Conservation (phyloP, 2,329 filamentous ascomycete genomes). For the Calonectria montana region DNA sequence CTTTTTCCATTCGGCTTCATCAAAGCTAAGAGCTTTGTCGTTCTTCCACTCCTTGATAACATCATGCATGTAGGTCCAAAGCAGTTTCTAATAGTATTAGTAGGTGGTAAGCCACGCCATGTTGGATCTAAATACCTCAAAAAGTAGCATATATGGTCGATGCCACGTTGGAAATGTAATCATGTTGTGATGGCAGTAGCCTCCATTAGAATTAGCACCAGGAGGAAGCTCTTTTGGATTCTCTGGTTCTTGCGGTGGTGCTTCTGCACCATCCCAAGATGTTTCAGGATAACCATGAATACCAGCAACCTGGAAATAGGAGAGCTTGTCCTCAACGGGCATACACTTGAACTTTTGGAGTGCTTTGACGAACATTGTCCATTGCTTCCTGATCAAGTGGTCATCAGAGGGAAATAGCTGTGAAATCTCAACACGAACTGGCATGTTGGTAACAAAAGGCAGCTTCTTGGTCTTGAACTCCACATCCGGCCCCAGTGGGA, state of each 20-base stretch:
- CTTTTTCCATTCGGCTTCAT: neutral
- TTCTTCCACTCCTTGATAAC: neutral
- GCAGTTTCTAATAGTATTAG: neutral
- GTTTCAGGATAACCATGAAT: constrained; percentile 26
- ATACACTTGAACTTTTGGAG: constrained; percentile 18
- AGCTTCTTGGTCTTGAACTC: neutral
- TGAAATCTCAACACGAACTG: neutral
- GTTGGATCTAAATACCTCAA: neutral
- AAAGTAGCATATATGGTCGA: neutral
- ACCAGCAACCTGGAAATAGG: constrained; percentile 26
- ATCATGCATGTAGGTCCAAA: neutral
- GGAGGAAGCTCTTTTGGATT: neutral
- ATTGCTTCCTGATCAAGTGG: neutral
- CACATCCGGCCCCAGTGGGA: neutral
- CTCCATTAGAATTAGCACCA: neutral
- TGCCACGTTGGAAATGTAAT: neutral
- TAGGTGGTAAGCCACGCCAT: too few species aligned
- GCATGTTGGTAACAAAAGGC: neutral
- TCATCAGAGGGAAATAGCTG: neutral
- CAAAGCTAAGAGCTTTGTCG: neutral
- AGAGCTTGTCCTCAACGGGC: constrained; percentile 19
- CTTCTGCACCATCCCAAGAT: constrained; percentile 5
- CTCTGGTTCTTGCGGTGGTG: neutral
- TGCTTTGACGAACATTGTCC: constrained; percentile 20
- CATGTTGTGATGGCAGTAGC: constrained; percentile 28